phyloP scores from a whole-genome alignment of 2,329 filamentous ascomycete genomes.

The Septoria petroselini region DNA sequence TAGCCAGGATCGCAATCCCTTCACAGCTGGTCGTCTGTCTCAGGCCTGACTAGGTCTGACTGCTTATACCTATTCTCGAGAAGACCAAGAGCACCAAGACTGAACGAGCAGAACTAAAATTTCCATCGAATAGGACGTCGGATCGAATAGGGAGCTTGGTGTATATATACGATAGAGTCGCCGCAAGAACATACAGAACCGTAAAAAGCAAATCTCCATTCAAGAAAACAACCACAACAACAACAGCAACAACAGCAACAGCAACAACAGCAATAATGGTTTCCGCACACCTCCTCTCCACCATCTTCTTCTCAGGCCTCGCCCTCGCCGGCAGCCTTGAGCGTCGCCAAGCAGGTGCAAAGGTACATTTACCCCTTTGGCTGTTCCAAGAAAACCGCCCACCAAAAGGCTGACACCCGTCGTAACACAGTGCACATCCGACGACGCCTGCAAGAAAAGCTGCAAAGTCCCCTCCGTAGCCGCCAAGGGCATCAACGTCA shows the following conservation, averaged over 20 bases:
- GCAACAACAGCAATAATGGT: conserved; percentile 7
- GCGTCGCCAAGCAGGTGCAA: conserved; percentile 7
- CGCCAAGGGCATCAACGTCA: conserved; percentile 14
- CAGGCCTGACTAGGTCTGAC: not conserved
- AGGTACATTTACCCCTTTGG: too few species aligned
- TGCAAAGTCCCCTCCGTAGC: conserved; percentile 7
- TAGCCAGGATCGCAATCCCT: not conserved
- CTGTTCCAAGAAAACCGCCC: not conserved
- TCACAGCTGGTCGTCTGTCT: not conserved
- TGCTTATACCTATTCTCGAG: too few species aligned
- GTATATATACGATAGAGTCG: not conserved
- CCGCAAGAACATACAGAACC: too few species aligned
- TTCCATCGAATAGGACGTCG: too few species aligned
- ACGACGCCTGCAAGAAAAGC: conserved; percentile 17
- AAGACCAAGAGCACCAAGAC: not conserved
- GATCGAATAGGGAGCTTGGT: not conserved
- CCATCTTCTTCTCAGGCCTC: conserved; percentile 10
- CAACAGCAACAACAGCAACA: not conserved
- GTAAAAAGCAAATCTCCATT: too few species aligned
- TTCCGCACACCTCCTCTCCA: conserved; percentile 5
- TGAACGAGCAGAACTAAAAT: too few species aligned
- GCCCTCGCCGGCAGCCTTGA: conserved; percentile 9
- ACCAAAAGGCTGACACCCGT: not conserved
- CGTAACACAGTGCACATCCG: conserved; percentile 14
- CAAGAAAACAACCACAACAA: not conserved